Conservation (phyloP, 2,329 filamentous ascomycete genomes). For the Alternaria atra region DNA sequence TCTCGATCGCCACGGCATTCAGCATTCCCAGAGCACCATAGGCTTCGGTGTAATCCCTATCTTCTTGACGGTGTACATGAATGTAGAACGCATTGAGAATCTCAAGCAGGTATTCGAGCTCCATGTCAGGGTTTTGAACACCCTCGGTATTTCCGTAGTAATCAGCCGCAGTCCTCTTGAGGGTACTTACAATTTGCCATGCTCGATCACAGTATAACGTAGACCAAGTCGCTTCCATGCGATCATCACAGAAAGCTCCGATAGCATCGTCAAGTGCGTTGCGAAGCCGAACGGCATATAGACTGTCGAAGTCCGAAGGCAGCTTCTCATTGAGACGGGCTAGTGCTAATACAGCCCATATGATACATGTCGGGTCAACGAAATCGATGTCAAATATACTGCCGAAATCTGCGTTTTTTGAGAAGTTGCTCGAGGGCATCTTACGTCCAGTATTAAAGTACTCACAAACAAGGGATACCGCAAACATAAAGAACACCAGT, state of each 20-base stretch:
- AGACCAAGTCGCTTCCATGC: neutral
- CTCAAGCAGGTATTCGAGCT: neutral
- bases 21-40: neutral
- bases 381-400: neutral
- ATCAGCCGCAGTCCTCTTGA: neutral
- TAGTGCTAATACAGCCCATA: constrained; percentile 4
- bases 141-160: neutral
- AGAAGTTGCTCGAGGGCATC: neutral
- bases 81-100: neutral
- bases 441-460: too few species aligned
- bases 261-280: neutral
- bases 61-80: neutral
- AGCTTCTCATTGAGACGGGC: constrained; percentile 3
- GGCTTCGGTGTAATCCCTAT: neutral
- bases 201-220: neutral
- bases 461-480: too few species aligned
- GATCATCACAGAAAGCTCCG: neutral
- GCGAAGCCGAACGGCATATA: neutral
- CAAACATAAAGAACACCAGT: too few species aligned
- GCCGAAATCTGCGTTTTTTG: neutral
- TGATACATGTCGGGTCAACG: neutral
- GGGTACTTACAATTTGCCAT: neutral
- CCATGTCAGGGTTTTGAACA: neutral
- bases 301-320: neutral
- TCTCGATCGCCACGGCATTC: neutral